Evolutionary conservation across 1,139 yeast species (phyloP).

Genomic region (Blastobotrys petasosporus): DNA sequence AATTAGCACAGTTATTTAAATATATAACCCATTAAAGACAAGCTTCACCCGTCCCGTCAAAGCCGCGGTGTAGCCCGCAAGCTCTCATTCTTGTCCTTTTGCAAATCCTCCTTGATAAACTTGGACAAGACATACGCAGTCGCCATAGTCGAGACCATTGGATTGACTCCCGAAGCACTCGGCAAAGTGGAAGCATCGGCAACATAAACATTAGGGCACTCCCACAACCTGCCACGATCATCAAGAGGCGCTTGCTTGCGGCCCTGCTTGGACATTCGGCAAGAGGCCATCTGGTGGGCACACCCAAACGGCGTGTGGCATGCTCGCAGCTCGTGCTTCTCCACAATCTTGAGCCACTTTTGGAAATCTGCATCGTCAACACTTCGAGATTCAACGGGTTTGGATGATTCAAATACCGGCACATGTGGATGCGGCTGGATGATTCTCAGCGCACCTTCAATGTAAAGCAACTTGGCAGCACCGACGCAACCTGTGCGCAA

Average conservation of each 20-base stretch:
- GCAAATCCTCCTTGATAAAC: constrained; percentile 24
- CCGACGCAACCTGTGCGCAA: constrained; percentile 39
- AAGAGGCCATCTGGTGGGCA: constrained; percentile 59
- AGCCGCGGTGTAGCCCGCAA: neutral
- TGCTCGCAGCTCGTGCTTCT: constrained; percentile 31
- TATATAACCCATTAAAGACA: no score
- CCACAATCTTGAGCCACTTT: constrained; percentile 39
- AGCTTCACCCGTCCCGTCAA: no score
- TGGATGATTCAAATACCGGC: constrained; percentile 39
- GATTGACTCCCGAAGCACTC: constrained; percentile 56
- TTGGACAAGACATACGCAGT: constrained; percentile 27
- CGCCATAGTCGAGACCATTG: constrained; percentile 34
- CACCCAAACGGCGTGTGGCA: constrained; percentile 42
- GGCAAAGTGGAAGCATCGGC: constrained; percentile 57
- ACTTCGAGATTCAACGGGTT: constrained; percentile 41
- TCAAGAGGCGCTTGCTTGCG: constrained; percentile 48
- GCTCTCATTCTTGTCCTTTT: constrained; percentile 1
- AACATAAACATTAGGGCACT: constrained; percentile 48
- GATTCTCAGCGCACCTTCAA: constrained; percentile 48
- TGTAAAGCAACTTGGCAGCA: constrained; percentile 45
- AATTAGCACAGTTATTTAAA: no score
- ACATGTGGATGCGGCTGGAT: constrained; percentile 38
- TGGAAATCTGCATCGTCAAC: constrained; percentile 45
- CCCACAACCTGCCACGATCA: constrained; percentile 45
- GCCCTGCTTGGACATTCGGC: constrained; percentile 49